Evolutionary conservation across 169 alveolate species (phyloP).

Genomic region (Plasmodium gonderi): DNA sequence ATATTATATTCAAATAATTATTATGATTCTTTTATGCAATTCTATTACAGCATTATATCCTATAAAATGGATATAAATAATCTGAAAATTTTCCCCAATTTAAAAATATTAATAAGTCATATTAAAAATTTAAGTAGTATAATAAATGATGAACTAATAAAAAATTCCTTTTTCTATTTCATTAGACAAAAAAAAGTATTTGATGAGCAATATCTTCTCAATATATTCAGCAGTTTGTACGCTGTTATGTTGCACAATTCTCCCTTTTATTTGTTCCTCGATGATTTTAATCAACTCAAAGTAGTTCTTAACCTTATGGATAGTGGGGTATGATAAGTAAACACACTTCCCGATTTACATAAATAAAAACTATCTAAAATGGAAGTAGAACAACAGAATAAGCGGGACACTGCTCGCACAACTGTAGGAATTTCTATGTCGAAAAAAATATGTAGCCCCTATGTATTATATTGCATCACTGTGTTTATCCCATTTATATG

Average conservation of each 20-base stretch:
- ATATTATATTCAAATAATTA: constrained; percentile 57
- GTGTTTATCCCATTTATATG: too few relatives aligned
- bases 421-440: too few relatives aligned
- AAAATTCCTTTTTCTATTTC: constrained; percentile 58
- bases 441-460: too few relatives aligned
- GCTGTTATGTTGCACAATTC: constrained; percentile 32
- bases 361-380: too few relatives aligned
- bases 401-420: too few relatives aligned
- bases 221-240: constrained; percentile 4
- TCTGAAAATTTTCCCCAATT: constrained; percentile 67
- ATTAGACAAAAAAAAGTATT: constrained; percentile 54
- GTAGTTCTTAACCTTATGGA: constrained; percentile 33
- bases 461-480: too few relatives aligned
- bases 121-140: constrained; percentile 65
- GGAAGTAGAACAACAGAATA: too few relatives aligned
- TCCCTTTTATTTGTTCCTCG: constrained; percentile 59
- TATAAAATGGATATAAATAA: constrained; percentile 60
- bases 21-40: constrained; percentile 70
- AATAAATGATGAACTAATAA: constrained; percentile 61
- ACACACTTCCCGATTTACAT: too few relatives aligned
- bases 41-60: constrained; percentile 54
- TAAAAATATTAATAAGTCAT: constrained; percentile 57
- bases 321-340: neutral
- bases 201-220: constrained; percentile 13
- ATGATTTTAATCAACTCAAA: constrained; percentile 26